Evolutionary conservation across 2,329 filamentous ascomycete species (phyloP), one percentile per base, ranked within the genome.

Genomic region (Claviceps sp.): DNA sequence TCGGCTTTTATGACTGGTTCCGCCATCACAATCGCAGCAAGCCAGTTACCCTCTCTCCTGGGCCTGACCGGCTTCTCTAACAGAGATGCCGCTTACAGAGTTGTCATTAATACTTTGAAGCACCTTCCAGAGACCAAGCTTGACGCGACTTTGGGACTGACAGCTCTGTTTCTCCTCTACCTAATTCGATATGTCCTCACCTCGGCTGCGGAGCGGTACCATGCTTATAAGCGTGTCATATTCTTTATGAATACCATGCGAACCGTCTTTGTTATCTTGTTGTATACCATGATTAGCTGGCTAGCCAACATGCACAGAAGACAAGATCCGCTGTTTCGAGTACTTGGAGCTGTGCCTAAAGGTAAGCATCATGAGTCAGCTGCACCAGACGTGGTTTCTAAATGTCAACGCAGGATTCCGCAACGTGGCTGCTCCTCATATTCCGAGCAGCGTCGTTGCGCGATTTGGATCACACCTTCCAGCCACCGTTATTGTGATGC

Each of bases 1-100:
- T 90, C 87, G 0, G 89, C 93, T 2, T 97, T 95, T 72, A 96
- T 97, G 86, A 97, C 93, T 0, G 91, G 91, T 2, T 95, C 91
- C 5, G 89, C 91, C 50, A 78, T 98, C 66, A 95, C 80, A 60
- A 97, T 98, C 62, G 82, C 80, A 16, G 78, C 81, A 23, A 90
- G 93, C 37, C 93, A 98, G 66, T 75, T 96, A 5, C 85, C 87
- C 1, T 77, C 78, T 2, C 71, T 97, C 66, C 78, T 98, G 71
- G 93, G 93, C 6, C 83, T 95, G 62, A 75, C 74, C 1, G 78
- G 78, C 22, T 82, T 93, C 66, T 80, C 83, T 56, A 94, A 82
- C 14, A 77, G 88, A 58, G 89, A 79, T 16, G 68, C 88, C 0
- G 88, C 93, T 0, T 97, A 95, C 64, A 66, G 72, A 59, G 86